Base-by-base conservation (phyloP, 306 rosid species). In the Abrus precatorius region DNA sequence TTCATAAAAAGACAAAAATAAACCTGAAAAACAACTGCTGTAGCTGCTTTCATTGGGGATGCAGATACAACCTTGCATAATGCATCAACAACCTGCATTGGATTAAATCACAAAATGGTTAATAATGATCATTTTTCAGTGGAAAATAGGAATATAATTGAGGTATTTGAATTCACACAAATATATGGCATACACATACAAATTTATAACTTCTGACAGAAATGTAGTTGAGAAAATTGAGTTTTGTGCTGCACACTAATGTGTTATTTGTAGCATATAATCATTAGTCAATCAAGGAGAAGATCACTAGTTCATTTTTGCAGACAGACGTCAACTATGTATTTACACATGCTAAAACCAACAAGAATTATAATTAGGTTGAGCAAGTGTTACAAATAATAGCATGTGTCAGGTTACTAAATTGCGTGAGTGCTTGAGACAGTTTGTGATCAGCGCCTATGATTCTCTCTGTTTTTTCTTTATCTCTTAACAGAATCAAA, bases 11-110 rank as follows among this genome's bases (percentile, higher is more conserved):
- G 79, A 38, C 47, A 79, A 73, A 83, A 85, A 57, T 55, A 75
- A 65, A 93, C 97, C 97, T 93, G 97, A 86, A 93, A 94, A 79
- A 93, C 89, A 50, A 93, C 80, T 75, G 97, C 97, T 4, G 94
- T 85, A 20, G 97, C 91, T 62, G 97, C 97, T 86, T 90, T 91
- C 29, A 85, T 79, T 49, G 97, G 97, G 50, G 94, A 88, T 28
- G 94, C 91, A 48, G 93, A 88, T 76, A 93, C 97, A 49, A 93
- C 97, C 52, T 93, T 88, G 90, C 97, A 93, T 82, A 93, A 81
- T 65, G 97, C 97, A 84, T 91, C 97, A 72, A 91, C 91, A 30
- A 93, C 97, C 97, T 93, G 80, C 30, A 80, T 54, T 85, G 82
- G 14, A 80, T 43, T 62, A 68, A 75, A 74, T 69, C 78, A 75